Base-by-base conservation (phyloP, 345 rosid species). In the Noccaea caerulescens region DNA sequence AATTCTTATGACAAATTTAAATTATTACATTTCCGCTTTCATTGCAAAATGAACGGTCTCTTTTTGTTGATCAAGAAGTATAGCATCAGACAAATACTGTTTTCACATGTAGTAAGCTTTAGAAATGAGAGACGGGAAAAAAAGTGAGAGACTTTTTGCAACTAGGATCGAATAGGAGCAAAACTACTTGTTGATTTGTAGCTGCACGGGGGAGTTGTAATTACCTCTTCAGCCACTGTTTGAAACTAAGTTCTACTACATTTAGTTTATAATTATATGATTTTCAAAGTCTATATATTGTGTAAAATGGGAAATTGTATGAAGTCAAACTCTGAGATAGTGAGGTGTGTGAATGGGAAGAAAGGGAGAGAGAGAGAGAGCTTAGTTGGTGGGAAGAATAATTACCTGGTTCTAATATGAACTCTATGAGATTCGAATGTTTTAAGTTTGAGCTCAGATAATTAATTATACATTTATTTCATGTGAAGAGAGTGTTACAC, bases 341-440 rank as follows among this genome's bases (percentile, higher is more conserved):
- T 56, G 60, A 0, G 43, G 7, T 27, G 37, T 72, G 47, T 63
- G 25, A 53, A 63, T 54, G 61, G 55, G 46, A 53, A 53, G 6
- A 49, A 42, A 14, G 12, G 37, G 27, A 6, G 32, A 11, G 43
- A 51, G 23, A 60, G 10, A 20, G 23, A 20, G 23, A 33, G 20
- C 61, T 32, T 61, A 45, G 38, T 71, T 58, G 45, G 63, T 44
- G 55, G 41, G 52, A 54, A 13, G 33, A 14, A 55, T n/a, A 45
- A 36, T 72, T 11, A 55, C 11, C 12, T 23, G 32, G 9, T 16
- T 51, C 38, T 18, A 8, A 12, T 55, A 43, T 44, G 64, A 63
- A 72, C 34, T n/a, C 7, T 44, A n/a, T 39, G 58, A 49, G 45
- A 58, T 66, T 73, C 61, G 44, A 58, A 56, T 63, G 70, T 50